Base-by-base conservation (phyloP, 2,329 filamentous ascomycete species). In the Talaromyces sp. region DNA sequence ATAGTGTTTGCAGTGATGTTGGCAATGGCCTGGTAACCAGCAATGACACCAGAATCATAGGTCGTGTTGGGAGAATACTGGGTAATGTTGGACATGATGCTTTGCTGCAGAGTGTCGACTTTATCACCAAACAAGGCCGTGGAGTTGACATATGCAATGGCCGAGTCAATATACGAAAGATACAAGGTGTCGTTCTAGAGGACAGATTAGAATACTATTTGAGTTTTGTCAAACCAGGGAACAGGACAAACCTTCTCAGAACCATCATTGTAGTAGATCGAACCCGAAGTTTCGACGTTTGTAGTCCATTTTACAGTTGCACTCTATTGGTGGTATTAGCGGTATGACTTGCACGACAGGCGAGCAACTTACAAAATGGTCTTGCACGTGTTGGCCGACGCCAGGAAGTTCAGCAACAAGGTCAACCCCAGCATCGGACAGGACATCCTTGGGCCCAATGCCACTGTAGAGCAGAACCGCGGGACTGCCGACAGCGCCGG, bases 401-500 rank as follows among this genome's bases (percentile, higher is more conserved):
- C 75, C 76, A 5, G 77, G 75, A 52, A 79, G 77, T 39, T 77
- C 72, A 25, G 82, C 75, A 55, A 78, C 77, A 55, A 78, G 71
- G 11, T 77, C 69, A 19, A 84, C 75, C 1, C 77, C 77, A 0
- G 77, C 78, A 4, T 69, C 67, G 1, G 73, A 68, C 4, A 84
- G 73, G 11, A 83, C 70, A 3, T 77, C 72, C 13, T 78, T 75
- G 30, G 79, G 77, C 2, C 86, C 87, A 42, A 89, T 78, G 2
- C 86, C 86, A 0, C 85, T 87, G 5, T 87, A 74, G 62, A 88
- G 84, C 27, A 84, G 79, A 10, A 85, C 75, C 69, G 82, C 83
- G 2, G 81, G 87, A 33, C 82, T 86, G 66, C 81, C 81, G 36
- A 84, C 73, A 36, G 79, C 81, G 0, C 87, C 87, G 3, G 84